These are phyloP conservation scores for Fusarium sp. DNA, from an alignment of 2,329 filamentous ascomycete species.

Conservation along the genomic window DNA sequence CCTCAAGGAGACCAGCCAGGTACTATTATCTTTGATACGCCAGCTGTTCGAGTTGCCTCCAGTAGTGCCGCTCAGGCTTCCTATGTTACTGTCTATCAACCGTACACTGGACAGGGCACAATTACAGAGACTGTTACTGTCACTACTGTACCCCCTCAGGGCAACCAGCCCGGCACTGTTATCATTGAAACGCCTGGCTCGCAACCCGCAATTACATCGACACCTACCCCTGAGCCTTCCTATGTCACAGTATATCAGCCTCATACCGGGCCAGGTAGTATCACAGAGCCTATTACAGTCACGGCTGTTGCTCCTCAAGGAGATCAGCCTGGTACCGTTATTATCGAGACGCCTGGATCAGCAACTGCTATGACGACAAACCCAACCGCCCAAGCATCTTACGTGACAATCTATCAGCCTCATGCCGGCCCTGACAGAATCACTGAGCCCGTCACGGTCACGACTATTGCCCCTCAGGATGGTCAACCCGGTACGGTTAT, in stretches of 20 bases:
- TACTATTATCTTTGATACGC: constrained; percentile 35
- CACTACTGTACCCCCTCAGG: not conserved
- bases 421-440: constrained; percentile 27
- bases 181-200: constrained; percentile 36
- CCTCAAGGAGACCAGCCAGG: constrained; percentile 29
- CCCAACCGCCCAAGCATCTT: not conserved
- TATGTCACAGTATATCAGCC: constrained; percentile 36
- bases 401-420: constrained; percentile 30
- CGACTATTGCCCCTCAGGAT: constrained; percentile 18
- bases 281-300: constrained; percentile 35
- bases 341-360: constrained; percentile 33
- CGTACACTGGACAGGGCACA: constrained; percentile 3
- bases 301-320: constrained; percentile 35
- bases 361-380: not conserved
- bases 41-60: constrained; percentile 9
- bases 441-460: constrained; percentile 28
- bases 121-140: constrained; percentile 22
- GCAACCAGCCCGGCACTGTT: constrained; percentile 30
- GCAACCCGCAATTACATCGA: constrained; percentile 14
- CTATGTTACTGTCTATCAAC: constrained; percentile 24
- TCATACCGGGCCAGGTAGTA: constrained; percentile 18
- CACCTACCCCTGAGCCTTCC: constrained; percentile 2
- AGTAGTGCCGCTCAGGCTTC: constrained; percentile 13
- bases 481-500: constrained; percentile 31
- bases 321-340: constrained; percentile 35